These are phyloP conservation scores for Cyclostephanos tholiformis DNA, from an alignment of 108 stramenopile species.

Conservation along the genomic window DNA sequence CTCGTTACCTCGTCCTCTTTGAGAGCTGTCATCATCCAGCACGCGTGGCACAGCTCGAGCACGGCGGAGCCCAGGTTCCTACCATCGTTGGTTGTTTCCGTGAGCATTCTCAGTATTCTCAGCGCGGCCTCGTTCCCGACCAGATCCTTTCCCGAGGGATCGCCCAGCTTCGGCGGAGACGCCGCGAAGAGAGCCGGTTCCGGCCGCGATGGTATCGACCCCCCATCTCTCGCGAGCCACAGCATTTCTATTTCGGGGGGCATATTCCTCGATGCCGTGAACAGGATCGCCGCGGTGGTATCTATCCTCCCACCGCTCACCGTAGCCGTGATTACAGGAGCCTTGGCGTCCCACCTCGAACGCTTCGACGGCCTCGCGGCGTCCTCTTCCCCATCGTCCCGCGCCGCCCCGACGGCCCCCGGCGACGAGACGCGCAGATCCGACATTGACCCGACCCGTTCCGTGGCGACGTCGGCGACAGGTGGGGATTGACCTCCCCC, in stretches of 20 bases:
- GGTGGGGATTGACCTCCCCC: background rate
- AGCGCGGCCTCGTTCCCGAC: constrained; percentile 74
- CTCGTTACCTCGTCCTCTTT: constrained; percentile 65
- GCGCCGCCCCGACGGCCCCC: constrained; percentile 1
- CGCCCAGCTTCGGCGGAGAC: constrained; percentile 78
- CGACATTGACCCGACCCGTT: background rate
- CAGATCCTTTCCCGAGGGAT: constrained; percentile 84
- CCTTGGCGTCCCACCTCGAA: constrained; percentile 47
- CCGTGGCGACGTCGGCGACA: background rate
- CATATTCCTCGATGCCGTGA: constrained; percentile 53
- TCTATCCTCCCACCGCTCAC: constrained; percentile 65
- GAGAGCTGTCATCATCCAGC: constrained; percentile 81
- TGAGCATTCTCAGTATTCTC: constrained; percentile 54
- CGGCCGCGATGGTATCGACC: constrained; percentile 66
- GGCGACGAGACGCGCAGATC: constrained; percentile 8
- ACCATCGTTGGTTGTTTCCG: constrained; percentile 49
- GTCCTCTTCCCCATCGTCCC: constrained; percentile 8
- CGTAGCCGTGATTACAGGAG: constrained; percentile 43
- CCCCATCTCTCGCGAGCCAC: constrained; percentile 84
- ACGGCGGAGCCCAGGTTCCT: constrained; percentile 58
- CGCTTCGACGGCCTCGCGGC: constrained; percentile 57
- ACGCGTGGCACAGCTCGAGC: constrained; percentile 68
- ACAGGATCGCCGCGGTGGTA: constrained; percentile 52
- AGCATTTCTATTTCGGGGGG: constrained; percentile 81
- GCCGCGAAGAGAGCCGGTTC: constrained; percentile 70